Evolutionary conservation across 179 eudicot species (phyloP).

Genomic region (Beta corolliflora): DNA sequence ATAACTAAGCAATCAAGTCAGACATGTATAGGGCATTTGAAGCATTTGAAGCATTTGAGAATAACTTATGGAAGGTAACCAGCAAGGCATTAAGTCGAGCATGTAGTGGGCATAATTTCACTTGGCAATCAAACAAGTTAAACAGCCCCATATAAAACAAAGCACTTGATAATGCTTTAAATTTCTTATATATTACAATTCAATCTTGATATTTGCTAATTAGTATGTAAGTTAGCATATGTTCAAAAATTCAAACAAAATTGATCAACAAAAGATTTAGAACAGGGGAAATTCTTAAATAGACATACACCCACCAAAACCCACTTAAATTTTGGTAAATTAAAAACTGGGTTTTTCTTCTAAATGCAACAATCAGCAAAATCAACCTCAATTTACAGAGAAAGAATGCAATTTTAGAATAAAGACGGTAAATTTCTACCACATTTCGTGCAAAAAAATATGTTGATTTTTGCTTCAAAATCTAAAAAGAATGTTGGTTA

Average conservation of each 20-base stretch:
- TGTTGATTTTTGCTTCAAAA: neutral
- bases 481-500: neutral
- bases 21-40: too few relatives aligned
- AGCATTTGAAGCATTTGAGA: too few relatives aligned
- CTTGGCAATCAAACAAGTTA: neutral
- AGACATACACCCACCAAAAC: conserved; percentile 1
- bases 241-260: too few relatives aligned
- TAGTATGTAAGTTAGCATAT: too few relatives aligned
- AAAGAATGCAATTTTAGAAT: neutral
- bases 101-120: neutral
- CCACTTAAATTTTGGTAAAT: neutral
- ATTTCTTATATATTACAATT: neutral
- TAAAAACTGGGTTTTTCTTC: conserved; percentile 11
- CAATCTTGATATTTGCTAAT: too few relatives aligned
- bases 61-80: neutral
- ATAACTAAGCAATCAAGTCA: too few relatives aligned
- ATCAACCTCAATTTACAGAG: neutral
- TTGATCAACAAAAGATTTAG: too few relatives aligned
- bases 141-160: neutral
- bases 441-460: neutral
- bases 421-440: neutral
- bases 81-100: neutral
- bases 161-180: neutral
- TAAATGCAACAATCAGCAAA: neutral
- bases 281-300: neutral